Evolutionary conservation across 176 grass and related monocot genomes (phyloP), one percentile per base, ranked within the genome.

Genomic region (Areca catechu): DNA sequence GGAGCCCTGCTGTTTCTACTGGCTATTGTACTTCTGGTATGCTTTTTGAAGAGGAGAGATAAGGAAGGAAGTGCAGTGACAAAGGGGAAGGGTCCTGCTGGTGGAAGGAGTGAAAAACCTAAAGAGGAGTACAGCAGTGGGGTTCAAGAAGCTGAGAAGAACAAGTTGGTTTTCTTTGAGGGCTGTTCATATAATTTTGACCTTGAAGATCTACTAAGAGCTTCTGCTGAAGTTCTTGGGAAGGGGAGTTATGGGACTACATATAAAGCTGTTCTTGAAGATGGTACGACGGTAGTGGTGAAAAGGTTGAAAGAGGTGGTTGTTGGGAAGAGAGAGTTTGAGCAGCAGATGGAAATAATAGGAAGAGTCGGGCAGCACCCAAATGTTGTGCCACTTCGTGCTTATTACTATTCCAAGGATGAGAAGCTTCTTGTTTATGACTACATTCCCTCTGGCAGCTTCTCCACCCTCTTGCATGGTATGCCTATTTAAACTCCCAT

Each of bases 341-440:
- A 98, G 58, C 87, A 88, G 65, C 93, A 92, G 54, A 92, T 98
- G 84, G 93, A 98, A 72, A 82, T 98, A 63, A 75, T 98, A 55
- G 93, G 93, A 22, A 80, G 80, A 61, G 50, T 88, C 76, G 55
- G 81, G 9, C 84, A 79, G 49, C 93, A 98, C 49, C 80, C 83
- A 34, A 88, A 92, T 82, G 70, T 98, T 53, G 49, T 85, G 43
- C 86, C 93, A 3, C 71, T 98, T 69, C 77, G 83, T 71, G 87
- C 93, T 71, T 98, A 98, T 56, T 98, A 98, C 71, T 98, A 91
- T 74, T 98, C 93, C 53, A 98, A 98, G 54, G 93, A 98, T 78
- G 93, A 98, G 56, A 98, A 98, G 48, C 81, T 98, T 48, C 79
- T 98, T 10, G 88, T 98, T 61, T 98, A 80, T 98, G 93, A 98